These are phyloP conservation scores for Castanea mollissima DNA, from an alignment of 306 rosid genomes.

Conservation along the genomic window DNA sequence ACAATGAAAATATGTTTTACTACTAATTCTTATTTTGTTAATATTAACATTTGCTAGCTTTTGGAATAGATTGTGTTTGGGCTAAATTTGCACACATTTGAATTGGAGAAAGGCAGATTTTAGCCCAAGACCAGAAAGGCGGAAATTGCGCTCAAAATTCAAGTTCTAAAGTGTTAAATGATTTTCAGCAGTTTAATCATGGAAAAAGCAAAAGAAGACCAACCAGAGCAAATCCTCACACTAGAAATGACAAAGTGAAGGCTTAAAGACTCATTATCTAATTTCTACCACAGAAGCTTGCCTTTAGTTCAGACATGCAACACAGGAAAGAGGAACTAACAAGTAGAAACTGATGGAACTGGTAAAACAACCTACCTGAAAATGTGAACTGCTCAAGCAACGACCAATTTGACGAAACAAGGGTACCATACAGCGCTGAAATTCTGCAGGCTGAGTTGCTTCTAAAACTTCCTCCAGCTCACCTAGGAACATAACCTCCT, in stretches of 20 bases:
- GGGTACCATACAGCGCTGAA: constrained; percentile 86
- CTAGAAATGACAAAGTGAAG: neutral
- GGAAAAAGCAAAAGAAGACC: neutral
- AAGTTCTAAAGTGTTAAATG: neutral
- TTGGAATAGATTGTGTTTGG: neutral
- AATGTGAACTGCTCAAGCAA: constrained; percentile 93
- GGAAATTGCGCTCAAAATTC: neutral
- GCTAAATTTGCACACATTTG: neutral
- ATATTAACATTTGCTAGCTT: neutral
- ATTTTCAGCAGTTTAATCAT: neutral
- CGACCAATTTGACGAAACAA: constrained; percentile 79
- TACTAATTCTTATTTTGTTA: neutral
- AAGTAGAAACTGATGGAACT: constrained; percentile 20
- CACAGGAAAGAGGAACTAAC: constrained; percentile 2
- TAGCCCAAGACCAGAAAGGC: neutral
- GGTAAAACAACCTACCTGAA: constrained; percentile 66
- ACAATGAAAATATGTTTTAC: neutral
- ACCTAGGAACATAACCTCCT: constrained; percentile 97
- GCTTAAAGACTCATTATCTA: neutral
- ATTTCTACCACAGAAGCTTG: neutral
- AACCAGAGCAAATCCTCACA: neutral
- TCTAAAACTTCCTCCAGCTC: constrained; percentile 98
- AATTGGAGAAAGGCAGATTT: neutral
- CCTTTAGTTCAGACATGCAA: constrained; percentile 2
- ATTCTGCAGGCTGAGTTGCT: constrained; percentile 92